Conservation (phyloP, 192 early-diverging fungal genomes). For the Piromyces finnis region DNA sequence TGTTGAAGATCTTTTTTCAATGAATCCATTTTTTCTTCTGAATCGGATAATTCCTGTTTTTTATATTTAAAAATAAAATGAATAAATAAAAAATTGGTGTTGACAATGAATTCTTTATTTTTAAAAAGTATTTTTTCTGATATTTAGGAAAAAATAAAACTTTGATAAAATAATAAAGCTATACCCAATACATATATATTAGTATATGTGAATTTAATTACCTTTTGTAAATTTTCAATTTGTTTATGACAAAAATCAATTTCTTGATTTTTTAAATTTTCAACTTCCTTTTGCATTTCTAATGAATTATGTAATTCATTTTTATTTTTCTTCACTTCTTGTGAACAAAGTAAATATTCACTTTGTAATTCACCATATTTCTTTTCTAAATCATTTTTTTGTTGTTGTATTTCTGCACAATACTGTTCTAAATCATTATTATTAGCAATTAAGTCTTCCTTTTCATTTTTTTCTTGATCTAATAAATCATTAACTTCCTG, state of each 20-base stretch:
- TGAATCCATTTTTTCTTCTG: not conserved
- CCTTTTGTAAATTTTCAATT: not conserved
- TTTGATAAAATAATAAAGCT: no score
- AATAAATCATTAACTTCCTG: not conserved
- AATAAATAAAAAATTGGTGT: no score
- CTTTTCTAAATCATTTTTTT: not conserved
- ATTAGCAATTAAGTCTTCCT: not conserved
- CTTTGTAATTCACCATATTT: not conserved
- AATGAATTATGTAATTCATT: not conserved
- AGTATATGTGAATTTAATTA: not conserved
- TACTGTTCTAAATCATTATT: not conserved
- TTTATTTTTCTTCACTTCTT: not conserved
- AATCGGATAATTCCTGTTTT: not conserved
- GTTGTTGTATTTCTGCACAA: not conserved
- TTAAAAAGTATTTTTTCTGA: no score
- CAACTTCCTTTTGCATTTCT: not conserved
- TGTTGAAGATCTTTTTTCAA: not conserved
- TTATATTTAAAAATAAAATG: no score
- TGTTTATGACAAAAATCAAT: not conserved
- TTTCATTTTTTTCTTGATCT: not conserved
- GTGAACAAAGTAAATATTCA: not conserved
- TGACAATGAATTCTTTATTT: no score
- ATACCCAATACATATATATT: no score
- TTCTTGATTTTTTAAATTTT: not conserved
- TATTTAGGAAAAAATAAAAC: no score